Conservation (phyloP, 1,139 yeast genomes). For the Oligophagozyma castellii region DNA sequence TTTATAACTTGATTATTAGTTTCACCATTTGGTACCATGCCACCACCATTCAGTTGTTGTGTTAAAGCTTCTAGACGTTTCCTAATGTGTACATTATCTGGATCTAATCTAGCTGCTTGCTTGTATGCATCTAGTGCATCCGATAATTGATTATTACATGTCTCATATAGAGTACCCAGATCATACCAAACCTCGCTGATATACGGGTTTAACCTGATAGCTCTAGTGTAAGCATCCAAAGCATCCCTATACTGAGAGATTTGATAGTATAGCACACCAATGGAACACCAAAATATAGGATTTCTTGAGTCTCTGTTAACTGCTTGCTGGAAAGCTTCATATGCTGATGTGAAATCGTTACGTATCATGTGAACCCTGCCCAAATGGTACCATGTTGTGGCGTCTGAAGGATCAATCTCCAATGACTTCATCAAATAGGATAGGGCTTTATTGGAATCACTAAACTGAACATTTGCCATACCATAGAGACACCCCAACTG, state of each 20-base stretch:
- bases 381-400: constrained; percentile 92
- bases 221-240: constrained; percentile 91
- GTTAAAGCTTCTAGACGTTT: constrained; percentile 79
- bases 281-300: constrained; percentile 98
- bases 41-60: constrained; percentile 25
- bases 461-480: constrained; percentile 50
- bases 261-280: constrained; percentile 92
- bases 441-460: constrained; percentile 75
- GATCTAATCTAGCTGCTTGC: constrained; percentile 91
- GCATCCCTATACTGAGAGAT: constrained; percentile 95
- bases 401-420: constrained; percentile 82
- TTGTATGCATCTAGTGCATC: constrained; percentile 96
- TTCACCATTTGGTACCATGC: constrained; percentile 9
- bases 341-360: constrained; percentile 89
- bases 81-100: constrained; percentile 86
- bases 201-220: constrained; percentile 88
- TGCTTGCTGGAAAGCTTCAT: constrained; percentile 97
- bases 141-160: constrained; percentile 87
- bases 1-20: constrained; percentile 17
- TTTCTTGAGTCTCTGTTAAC: constrained; percentile 92
- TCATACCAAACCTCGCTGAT: constrained; percentile 98
- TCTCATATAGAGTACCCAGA: constrained; percentile 89
- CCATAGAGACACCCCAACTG: constrained; percentile 93
- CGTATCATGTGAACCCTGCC: constrained; percentile 96
- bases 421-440: constrained; percentile 72